Conservation (phyloP, 2,329 filamentous ascomycete genomes). For the Allantophomopsis lycopodina region DNA sequence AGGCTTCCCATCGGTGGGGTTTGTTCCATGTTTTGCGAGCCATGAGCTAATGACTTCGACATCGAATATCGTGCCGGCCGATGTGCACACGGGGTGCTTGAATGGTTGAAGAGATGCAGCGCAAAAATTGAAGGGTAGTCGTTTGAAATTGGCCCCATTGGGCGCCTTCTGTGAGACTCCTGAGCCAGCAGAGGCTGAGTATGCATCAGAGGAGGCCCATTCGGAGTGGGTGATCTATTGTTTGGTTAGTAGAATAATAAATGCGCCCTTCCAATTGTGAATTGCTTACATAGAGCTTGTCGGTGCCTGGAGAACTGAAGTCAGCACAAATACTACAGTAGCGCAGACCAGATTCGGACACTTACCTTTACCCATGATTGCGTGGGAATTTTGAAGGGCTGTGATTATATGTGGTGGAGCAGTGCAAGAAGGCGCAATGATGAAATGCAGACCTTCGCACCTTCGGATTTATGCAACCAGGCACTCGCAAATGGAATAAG, state of each 20-base stretch:
- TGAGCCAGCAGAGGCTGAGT: slow-evolving; percentile 65
- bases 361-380: slow-evolving; percentile 12
- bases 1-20: slow-evolving; percentile 72
- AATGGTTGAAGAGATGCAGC: slow-evolving; percentile 92
- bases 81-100: slow-evolving; percentile 83
- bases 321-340: not conserved
- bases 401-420: no score
- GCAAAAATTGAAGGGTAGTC: slow-evolving; percentile 96
- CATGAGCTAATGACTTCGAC: slow-evolving; percentile 87
- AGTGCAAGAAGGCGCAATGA: no score
- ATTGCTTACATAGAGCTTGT: slow-evolving; percentile 32
- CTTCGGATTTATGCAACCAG: no score
- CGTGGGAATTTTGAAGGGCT: no score
- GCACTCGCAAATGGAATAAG: no score
- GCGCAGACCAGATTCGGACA: not conserved
- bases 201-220: slow-evolving; percentile 86
- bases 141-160: slow-evolving; percentile 58
- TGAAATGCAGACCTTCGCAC: no score
- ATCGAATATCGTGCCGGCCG: slow-evolving; percentile 82
- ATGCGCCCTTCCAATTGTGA: not conserved
- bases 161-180: slow-evolving; percentile 46
- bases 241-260: not conserved
- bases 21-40: slow-evolving; percentile 88
- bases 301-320: slow-evolving; percentile 26
- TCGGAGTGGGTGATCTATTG: slow-evolving; percentile 84